Conservation (phyloP, 129 eudicot species). For the Flaveria brownii region DNA sequence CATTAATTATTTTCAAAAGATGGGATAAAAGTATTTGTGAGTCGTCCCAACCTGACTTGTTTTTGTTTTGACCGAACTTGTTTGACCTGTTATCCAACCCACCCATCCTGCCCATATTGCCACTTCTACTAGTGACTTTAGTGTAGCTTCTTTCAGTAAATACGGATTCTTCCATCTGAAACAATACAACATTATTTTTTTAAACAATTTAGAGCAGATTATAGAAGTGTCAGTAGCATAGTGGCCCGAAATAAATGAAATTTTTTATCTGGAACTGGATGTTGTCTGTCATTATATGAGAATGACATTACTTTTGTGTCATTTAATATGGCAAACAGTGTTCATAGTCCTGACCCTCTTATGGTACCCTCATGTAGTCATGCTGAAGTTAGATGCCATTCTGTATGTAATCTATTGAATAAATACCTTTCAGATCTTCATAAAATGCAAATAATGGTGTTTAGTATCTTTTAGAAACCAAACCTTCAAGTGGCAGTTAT, state of each 20-base stretch:
- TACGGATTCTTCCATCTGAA: not conserved
- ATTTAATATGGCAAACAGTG: slow-evolving; percentile 14
- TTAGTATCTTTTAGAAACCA: slow-evolving; percentile 14
- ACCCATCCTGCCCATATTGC: not conserved
- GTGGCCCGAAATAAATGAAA: slow-evolving; percentile 8
- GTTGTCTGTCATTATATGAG: not conserved
- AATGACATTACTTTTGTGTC: slow-evolving; percentile 10
- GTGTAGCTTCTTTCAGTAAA: not conserved
- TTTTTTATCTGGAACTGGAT: not conserved
- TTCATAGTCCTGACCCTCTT: slow-evolving; percentile 21
- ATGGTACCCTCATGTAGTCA: not conserved
- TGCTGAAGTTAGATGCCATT: not conserved
- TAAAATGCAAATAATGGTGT: slow-evolving; percentile 1
- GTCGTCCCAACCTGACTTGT: not conserved
- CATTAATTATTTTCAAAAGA: not conserved
- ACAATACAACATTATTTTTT: not conserved
- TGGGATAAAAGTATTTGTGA: not conserved
- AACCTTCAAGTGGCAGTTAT: slow-evolving; percentile 21
- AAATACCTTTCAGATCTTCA: slow-evolving; percentile 5
- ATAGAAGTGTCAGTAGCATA: slow-evolving; percentile 17
- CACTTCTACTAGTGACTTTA: slow-evolving; percentile 8
- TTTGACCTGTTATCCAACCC: slow-evolving; percentile 10
- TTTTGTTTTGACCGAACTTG: not conserved
- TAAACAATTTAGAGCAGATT: slow-evolving; percentile 11
- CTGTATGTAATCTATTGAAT: not conserved